Evolutionary conservation across 805 yeast genomes (phyloP).

Genomic region (Candida palmyrensis): DNA sequence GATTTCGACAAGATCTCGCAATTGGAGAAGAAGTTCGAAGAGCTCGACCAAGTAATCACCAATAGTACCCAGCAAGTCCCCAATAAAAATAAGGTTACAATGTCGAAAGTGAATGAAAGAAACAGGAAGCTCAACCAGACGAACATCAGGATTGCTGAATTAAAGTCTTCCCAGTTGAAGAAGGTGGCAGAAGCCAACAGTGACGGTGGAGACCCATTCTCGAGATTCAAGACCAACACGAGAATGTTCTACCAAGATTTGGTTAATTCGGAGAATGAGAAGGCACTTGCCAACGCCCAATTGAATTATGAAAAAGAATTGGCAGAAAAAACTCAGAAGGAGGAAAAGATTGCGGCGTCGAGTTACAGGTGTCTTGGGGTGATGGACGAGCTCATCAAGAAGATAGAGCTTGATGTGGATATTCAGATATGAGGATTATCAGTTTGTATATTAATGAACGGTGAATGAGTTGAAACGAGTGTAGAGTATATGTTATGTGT

Average conservation of each 20-base stretch:
- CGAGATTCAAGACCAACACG: conserved; percentile 83
- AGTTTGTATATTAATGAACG: neutral
- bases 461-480: neutral
- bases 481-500: no score
- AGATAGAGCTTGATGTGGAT: conserved; percentile 38
- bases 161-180: conserved; percentile 50
- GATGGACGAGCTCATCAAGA: conserved; percentile 45
- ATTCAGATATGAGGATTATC: conserved; percentile 9
- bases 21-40: conserved; percentile 31
- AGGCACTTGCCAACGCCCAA: conserved; percentile 50
- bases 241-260: conserved; percentile 67
- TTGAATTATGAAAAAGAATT: conserved; percentile 36
- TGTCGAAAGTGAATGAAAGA: conserved; percentile 75
- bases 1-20: conserved; percentile 27
- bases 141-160: conserved; percentile 74
- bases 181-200: conserved; percentile 28
- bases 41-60: conserved; percentile 44
- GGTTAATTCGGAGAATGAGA: conserved; percentile 53
- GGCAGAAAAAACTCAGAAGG: conserved; percentile 41
- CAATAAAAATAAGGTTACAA: conserved; percentile 37
- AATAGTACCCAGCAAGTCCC: conserved; percentile 26
- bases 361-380: conserved; percentile 56
- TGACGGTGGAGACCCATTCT: conserved; percentile 71
- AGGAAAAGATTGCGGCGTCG: conserved; percentile 41
- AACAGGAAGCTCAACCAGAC: conserved; percentile 79